Conservation (phyloP, 2,329 filamentous ascomycete species). For the Cladophialophora chaetospira region DNA sequence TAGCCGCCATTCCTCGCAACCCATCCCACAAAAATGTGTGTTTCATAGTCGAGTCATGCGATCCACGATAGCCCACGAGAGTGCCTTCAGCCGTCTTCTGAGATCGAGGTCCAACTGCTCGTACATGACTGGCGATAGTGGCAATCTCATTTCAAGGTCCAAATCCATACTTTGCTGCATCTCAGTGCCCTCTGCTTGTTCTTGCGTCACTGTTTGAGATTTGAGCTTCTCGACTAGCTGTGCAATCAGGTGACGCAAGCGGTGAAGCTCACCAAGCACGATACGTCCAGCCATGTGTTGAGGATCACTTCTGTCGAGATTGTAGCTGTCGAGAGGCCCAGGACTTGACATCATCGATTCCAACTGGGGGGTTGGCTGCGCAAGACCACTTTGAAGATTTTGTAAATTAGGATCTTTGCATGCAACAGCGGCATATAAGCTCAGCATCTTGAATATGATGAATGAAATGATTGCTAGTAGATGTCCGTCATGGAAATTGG, state of each 20-base stretch:
- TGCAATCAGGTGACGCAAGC: neutral
- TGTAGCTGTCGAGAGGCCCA: neutral
- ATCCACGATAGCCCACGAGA: neutral
- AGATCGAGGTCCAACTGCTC: neutral
- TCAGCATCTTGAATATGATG: neutral
- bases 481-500: neutral
- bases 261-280: neutral
- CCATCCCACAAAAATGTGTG: no score
- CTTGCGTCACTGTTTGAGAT: neutral
- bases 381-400: neutral
- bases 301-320: neutral
- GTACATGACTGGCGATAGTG: neutral
- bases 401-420: neutral
- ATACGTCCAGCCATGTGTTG: neutral
- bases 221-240: neutral
- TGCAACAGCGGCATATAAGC: neutral
- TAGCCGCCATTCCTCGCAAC: no score
- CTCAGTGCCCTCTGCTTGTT: neutral
- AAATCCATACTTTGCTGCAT: neutral
- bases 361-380: neutral
- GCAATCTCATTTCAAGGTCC: neutral
- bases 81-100: neutral
- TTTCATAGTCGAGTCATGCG: neutral
- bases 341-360: neutral
- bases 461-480: neutral